Evolutionary conservation across 164 flowering plant species (phyloP), one percentile per base, ranked within the genome.

Genomic region (Stephania cephalantha): DNA sequence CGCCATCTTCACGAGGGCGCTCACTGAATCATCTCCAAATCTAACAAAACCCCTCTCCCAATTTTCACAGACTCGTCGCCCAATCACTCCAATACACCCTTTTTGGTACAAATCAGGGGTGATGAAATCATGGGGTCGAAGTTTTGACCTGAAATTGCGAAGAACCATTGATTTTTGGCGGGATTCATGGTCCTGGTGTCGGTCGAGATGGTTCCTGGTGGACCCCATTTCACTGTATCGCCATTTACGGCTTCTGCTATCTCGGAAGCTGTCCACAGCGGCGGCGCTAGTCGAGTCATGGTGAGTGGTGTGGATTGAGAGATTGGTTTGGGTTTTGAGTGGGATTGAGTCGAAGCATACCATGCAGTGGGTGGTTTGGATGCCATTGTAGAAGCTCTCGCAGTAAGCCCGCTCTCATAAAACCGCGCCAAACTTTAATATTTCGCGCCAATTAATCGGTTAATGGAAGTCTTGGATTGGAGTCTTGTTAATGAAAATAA

Each of bases 1-100:
- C 4, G 82, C 85, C 85, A 84, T 42, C 25, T 77, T 81, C n/a
- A 73, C 18, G 70, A 84, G 79, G n/a, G 85, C 82, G 71, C 13
- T 42, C 6, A 73, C 17, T 12, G 85, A 74, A 65, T 75, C 46
- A 2, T 58, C 31, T 18, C 63, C 44, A 17, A 78, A 46, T 76
- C 77, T 67, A 29, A 84, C 77, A 74, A 84, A 84, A 68, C 86
- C 86, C 77, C 18, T 74, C 6, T 78, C 55, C 86, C 84, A 84
- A 15, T 78, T 73, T 10, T 76, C 65, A 65, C 86, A 81, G 44
- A 80, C 80, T 12, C 75, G 46, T 67, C 79, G 78, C 15, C 84
- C 82, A 13, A 83, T 76, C 12, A 81, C 86, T 11, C 86, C 86
- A 9, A 76, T 73, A 20, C 84, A 81, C 5, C 84, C 83, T 55